Conservation (phyloP, 2,329 filamentous ascomycete genomes). For the Penicillium sp. region DNA sequence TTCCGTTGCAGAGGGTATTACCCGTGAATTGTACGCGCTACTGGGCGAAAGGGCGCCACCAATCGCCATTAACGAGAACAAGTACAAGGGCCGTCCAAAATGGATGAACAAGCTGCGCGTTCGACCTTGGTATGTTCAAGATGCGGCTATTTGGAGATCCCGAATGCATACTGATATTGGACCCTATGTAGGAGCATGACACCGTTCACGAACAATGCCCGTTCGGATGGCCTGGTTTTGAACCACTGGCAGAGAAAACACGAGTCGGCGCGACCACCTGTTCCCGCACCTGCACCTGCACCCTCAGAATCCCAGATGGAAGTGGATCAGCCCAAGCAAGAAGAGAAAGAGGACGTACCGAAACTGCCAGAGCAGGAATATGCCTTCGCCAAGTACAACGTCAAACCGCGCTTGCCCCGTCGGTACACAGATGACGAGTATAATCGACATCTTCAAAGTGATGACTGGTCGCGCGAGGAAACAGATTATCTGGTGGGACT, state of each 20-base stretch:
- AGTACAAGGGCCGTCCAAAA: conserved; percentile 51
- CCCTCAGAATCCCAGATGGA: conserved; percentile 39
- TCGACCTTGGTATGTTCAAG: conserved; percentile 46
- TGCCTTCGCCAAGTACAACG: conserved; percentile 82
- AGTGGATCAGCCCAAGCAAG: conserved; percentile 36
- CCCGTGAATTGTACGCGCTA: conserved; percentile 50
- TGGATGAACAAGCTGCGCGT: conserved; percentile 45
- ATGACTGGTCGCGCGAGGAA: conserved; percentile 87
- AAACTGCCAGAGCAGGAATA: conserved; percentile 46
- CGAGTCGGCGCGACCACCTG: conserved; percentile 39
- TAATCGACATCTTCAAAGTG: conserved; percentile 65
- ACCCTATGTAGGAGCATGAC: conserved; percentile 63
- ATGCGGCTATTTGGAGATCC: conserved; percentile 52
- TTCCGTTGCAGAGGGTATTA: conserved; percentile 45
- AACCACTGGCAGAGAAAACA: conserved; percentile 76
- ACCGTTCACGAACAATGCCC: conserved; percentile 74
- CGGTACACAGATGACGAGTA: conserved; percentile 85
- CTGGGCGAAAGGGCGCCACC: conserved; percentile 52
- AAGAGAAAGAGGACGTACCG: conserved; percentile 31
- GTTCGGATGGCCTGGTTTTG: conserved; percentile 67
- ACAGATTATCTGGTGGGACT: conserved; percentile 84
- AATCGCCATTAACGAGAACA: conserved; percentile 51
- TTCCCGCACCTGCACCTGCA: conserved; percentile 9
- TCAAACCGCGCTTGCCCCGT: conserved; percentile 70
- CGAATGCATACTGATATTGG: conserved; percentile 35